Conservation (phyloP, 495 filamentous ascomycete genomes). For the Penicillium cinerascens region DNA sequence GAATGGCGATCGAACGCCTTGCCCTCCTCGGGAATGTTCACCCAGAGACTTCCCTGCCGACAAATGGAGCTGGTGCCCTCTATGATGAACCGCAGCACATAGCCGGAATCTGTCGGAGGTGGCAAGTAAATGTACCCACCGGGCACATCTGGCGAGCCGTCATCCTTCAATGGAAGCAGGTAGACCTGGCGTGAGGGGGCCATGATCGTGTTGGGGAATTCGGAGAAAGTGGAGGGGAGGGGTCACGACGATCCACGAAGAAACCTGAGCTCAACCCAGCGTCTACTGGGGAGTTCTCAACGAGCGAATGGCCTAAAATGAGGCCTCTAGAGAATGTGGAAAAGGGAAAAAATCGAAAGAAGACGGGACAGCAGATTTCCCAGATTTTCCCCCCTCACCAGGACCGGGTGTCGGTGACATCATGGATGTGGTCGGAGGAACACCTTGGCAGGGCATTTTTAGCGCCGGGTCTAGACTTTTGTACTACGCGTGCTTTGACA, state of each 20-base stretch:
- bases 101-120: conserved; percentile 64
- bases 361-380: background rate
- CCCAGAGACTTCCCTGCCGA: conserved; percentile 88
- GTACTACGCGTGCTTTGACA: background rate
- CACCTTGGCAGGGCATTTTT: conserved; percentile 13
- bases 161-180: conserved; percentile 82
- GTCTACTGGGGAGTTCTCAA: conserved; percentile 5
- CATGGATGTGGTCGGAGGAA: conserved; percentile 14
- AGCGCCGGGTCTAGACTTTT: conserved; percentile 13
- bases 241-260: background rate
- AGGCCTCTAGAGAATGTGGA: conserved; percentile 3
- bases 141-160: conserved; percentile 84
- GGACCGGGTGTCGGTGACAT: conserved; percentile 11
- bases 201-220: conserved; percentile 13
- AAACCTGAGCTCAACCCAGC: conserved; percentile 2
- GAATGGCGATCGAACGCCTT: conserved; percentile 67
- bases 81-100: conserved; percentile 85
- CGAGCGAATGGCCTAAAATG: conserved; percentile 12
- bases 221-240: background rate
- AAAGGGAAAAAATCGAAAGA: conserved; percentile 2
- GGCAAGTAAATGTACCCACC: conserved; percentile 90
- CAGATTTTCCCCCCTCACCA: conserved; percentile 8
- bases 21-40: conserved; percentile 81
- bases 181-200: conserved; percentile 58
- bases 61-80: conserved; percentile 96